Evolutionary conservation across 331 rosid genomes (phyloP), one percentile per base, ranked within the genome.

Genomic region (Ulmus americana): DNA sequence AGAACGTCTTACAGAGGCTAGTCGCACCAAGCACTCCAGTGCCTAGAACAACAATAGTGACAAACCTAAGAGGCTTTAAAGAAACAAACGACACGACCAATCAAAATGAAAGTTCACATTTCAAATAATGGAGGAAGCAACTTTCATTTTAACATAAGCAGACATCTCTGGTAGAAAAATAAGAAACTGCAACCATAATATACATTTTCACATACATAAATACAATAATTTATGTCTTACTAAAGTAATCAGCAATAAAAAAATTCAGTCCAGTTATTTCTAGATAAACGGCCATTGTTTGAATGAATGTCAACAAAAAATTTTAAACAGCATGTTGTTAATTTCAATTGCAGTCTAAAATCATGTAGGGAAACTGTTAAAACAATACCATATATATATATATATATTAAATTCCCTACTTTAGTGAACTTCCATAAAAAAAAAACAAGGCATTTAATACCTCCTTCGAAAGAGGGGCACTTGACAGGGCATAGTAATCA

Each of bases 11-110:
- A 94, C 91, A 78, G 99, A 94, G 68, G 99, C 95, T 50, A 94
- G 86, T 70, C 97, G 97, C 82, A 90, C 97, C 95, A 94, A 87
- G 95, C 97, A 94, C 87, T 90, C 99, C 84, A 94, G 79, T 80
- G 99, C 97, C 99, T 94, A 78, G 65, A 86, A 81, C 77, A 74
- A 77, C 81, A 80, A 63, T 51, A 18, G 67, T 70, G 54, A 63
- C 78, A 62, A 55, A 49, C 80, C 69, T 45, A 63, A 78, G 72
- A 61, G 48, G 53, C 51, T 43, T 69, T 64, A 14, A 73, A 80
- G 72, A 28, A 73, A 59, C 68, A 61, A 71, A 16, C 51, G 35
- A 43, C 63, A 52, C 51, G 48, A 76, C 48, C 74, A 70, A 69
- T 35, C 67, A 80, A 71, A 44, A 55, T 38, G 59, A 61, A 47